These are phyloP conservation scores for Mucor piriformis DNA, from an alignment of 371 early-diverging fungal genomes.

Conservation along the genomic window DNA sequence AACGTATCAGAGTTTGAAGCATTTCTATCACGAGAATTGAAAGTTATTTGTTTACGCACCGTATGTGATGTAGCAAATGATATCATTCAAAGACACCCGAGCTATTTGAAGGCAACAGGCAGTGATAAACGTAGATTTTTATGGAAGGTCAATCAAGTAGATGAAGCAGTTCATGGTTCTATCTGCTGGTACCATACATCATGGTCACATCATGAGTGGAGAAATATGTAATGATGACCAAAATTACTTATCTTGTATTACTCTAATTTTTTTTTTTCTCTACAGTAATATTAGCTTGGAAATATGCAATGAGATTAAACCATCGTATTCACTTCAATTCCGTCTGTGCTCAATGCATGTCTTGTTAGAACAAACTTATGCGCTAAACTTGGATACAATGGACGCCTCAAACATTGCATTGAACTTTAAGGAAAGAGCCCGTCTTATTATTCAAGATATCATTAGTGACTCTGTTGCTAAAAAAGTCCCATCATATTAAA, in stretches of 20 bases:
- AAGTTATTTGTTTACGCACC: constrained; percentile 42
- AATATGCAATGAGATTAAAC: constrained; percentile 19
- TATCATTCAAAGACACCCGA: constrained; percentile 24
- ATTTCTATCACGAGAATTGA: constrained; percentile 48
- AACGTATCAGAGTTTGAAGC: constrained; percentile 49
- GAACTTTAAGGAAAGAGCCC: constrained; percentile 24
- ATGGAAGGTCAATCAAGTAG: constrained; percentile 54
- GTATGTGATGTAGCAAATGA: constrained; percentile 54
- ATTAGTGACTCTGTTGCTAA: not conserved
- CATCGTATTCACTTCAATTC: constrained; percentile 26
- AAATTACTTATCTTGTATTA: not conserved
- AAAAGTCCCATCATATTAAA: not conserved
- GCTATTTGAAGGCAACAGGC: constrained; percentile 18
- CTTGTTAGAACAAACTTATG: not conserved
- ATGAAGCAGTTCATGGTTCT: constrained; percentile 48
- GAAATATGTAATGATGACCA: constrained; percentile 41
- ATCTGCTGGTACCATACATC: constrained; percentile 29
- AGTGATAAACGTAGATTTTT: constrained; percentile 32
- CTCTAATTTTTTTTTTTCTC: constrained; percentile 1
- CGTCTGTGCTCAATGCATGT: not conserved
- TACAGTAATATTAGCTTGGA: not conserved
- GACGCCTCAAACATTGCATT: not conserved
- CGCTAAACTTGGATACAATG: not conserved
- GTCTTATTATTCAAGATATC: constrained; percentile 11
- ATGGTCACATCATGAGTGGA: constrained; percentile 23